A percentile compares a stretch with the other conserved stretches of the same genome.
These are phyloP conservation scores for Lipomyces orientalis DNA, from an alignment of 805 yeast species.

Conservation along the genomic window DNA sequence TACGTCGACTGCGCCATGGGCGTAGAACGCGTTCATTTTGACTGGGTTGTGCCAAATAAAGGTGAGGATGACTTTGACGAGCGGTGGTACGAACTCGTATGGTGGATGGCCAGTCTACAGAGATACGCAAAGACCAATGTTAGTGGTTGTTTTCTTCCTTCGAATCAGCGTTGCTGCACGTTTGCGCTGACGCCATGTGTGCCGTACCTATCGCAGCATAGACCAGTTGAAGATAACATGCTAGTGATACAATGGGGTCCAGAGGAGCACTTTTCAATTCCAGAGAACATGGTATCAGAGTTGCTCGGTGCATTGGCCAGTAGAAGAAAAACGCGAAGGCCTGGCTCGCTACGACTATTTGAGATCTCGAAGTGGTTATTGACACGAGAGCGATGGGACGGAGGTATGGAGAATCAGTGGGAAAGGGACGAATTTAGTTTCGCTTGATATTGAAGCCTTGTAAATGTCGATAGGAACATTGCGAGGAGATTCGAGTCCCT, in stretches of 20 bases:
- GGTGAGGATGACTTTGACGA: conserved; percentile 15
- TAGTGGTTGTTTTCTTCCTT: background rate
- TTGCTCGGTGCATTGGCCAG: conserved; percentile 13
- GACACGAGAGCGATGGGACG: conserved; percentile 24
- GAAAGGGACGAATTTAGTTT: background rate
- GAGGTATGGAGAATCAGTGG: conserved; percentile 25
- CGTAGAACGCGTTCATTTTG: conserved; percentile 4
- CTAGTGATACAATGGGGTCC: conserved; percentile 29
- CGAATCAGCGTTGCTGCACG: conserved; percentile 9
- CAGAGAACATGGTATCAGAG: conserved; percentile 12
- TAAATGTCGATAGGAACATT: background rate
- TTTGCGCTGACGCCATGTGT: conserved; percentile 22
- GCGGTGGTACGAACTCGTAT: conserved; percentile 24
- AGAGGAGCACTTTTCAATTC: conserved; percentile 13
- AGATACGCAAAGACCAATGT: background rate
- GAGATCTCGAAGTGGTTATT: conserved; percentile 14
- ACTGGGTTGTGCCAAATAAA: conserved; percentile 19
- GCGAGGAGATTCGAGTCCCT: background rate
- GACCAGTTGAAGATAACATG: conserved; percentile 12
- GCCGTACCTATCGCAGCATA: conserved; percentile 22
- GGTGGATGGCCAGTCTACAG: conserved; percentile 14
- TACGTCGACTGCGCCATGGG: conserved; percentile 17
- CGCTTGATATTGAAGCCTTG: background rate
- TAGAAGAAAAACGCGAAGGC: background rate
- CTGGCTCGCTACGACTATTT: conserved; percentile 14